Evolutionary conservation across 306 rosid species (phyloP).

Genomic region (Fagus sylvatica): DNA sequence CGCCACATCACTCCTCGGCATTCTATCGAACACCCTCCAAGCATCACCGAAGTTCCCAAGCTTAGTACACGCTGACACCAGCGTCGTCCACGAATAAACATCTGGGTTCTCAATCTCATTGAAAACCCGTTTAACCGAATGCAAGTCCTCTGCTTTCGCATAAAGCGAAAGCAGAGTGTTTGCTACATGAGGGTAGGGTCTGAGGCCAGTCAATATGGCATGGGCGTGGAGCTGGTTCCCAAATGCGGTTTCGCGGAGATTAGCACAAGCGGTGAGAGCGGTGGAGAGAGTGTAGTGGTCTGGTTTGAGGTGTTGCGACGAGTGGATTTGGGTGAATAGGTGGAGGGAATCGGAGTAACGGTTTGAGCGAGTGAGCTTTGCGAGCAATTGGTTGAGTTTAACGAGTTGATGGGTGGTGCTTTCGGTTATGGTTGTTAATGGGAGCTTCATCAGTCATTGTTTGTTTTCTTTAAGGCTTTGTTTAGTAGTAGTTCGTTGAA

Average conservation of each 20-base stretch:
- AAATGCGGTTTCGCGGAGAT: slow-evolving; percentile 19
- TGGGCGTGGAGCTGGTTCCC: slow-evolving; percentile 64
- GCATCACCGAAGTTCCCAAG: slow-evolving; percentile 46
- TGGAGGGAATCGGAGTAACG: slow-evolving; percentile 42
- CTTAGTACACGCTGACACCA: slow-evolving; percentile 54
- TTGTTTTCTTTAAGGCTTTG: neutral
- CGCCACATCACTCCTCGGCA: slow-evolving; percentile 48
- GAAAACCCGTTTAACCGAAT: slow-evolving; percentile 37
- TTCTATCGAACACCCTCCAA: slow-evolving; percentile 45
- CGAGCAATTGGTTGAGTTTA: slow-evolving; percentile 46
- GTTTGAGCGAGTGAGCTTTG: slow-evolving; percentile 44
- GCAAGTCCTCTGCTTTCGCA: slow-evolving; percentile 46
- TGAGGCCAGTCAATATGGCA: slow-evolving; percentile 48
- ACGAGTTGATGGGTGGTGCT: slow-evolving; percentile 29
- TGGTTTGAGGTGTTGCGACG: slow-evolving; percentile 40
- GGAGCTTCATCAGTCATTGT: slow-evolving; percentile 25
- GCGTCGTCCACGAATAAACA: slow-evolving; percentile 73
- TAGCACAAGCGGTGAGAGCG: slow-evolving; percentile 53
- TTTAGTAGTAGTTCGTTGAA: no score
- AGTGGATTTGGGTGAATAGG: slow-evolving; percentile 52
- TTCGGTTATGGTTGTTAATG: slow-evolving; percentile 6
- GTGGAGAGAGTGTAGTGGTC: slow-evolving; percentile 75
- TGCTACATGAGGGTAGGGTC: slow-evolving; percentile 54
- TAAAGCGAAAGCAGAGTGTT: slow-evolving; percentile 69
- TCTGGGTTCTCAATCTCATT: slow-evolving; percentile 47